A percentile compares a stretch with the other conserved stretches of the same genome.
These are phyloP conservation scores for Pascua sp. DNA, from an alignment of 1,284 basidiomycete species.

Conservation along the genomic window DNA sequence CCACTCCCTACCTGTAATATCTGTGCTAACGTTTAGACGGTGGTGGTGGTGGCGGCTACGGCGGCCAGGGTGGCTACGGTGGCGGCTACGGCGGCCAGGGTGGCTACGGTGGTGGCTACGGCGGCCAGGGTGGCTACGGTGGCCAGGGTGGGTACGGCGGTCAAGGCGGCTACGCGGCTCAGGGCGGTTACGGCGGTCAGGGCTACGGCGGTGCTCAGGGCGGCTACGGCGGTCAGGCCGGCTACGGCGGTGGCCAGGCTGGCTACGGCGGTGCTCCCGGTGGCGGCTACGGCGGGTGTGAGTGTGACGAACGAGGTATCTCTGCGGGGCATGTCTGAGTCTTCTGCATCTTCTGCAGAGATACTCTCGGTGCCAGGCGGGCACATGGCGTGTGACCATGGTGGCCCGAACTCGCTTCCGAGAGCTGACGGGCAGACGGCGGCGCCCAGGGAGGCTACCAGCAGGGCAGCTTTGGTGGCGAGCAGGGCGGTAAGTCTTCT, in stretches of 20 bases:
- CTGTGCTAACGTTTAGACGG: slow-evolving; percentile 4
- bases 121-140: slow-evolving; percentile 43
- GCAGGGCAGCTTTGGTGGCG: slow-evolving; percentile 41
- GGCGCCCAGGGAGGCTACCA: slow-evolving; percentile 38
- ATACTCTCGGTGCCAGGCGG: too few species aligned
- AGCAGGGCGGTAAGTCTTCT: slow-evolving; percentile 23
- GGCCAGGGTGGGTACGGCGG: slow-evolving; percentile 30
- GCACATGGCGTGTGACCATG: neutral
- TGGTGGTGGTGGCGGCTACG: slow-evolving; percentile 37
- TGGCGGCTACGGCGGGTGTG: slow-evolving; percentile 24
- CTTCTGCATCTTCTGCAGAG: too few species aligned
- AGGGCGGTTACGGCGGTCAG: slow-evolving; percentile 5
- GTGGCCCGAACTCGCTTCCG: neutral
- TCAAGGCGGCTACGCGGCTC: slow-evolving; percentile 43
- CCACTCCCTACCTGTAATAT: slow-evolving; percentile 1
- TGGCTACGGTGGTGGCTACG: slow-evolving; percentile 44
- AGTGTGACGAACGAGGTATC: slow-evolving; percentile 16
- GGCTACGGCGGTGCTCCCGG: slow-evolving; percentile 36
- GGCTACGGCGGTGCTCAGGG: slow-evolving; percentile 45
- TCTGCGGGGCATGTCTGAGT: too few species aligned
- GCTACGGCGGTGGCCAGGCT: slow-evolving; percentile 43
- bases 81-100: slow-evolving; percentile 30
- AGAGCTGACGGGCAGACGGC: slow-evolving; percentile 23
- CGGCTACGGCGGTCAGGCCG: slow-evolving; percentile 39
- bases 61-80: slow-evolving; percentile 34